Evolutionary conservation across 192 early-diverging fungal genomes (phyloP).

Genomic region (Allomyces javanicus): DNA sequence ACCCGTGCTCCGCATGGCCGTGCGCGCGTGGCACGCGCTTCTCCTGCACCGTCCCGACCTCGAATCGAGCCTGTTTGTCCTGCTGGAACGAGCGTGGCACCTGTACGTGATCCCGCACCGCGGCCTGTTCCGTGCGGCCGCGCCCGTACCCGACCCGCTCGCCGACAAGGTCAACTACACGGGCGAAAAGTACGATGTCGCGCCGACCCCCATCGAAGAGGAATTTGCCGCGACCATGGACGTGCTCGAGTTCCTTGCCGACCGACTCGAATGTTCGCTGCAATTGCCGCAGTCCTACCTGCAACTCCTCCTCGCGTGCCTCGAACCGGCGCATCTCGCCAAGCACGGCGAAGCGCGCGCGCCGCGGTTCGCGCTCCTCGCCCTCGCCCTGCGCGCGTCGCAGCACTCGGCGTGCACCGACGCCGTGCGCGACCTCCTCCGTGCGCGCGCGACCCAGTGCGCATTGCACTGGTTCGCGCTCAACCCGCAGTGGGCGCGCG

Average conservation of each 20-base stretch:
- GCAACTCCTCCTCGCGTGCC: neutral
- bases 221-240: neutral
- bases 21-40: neutral
- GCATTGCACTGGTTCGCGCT: conserved; percentile 1
- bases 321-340: neutral
- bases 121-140: neutral
- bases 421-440: neutral
- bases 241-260: neutral
- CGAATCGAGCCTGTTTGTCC: neutral
- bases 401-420: neutral
- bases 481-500: neutral
- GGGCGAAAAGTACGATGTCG: neutral
- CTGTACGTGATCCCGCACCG: neutral
- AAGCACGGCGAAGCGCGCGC: neutral
- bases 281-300: neutral
- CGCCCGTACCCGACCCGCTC: neutral
- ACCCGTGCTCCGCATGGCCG: neutral
- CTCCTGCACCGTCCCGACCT: neutral
- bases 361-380: neutral
- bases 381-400: neutral
- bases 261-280: neutral
- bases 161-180: neutral
- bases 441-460: neutral
- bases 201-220: neutral
- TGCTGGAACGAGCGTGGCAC: neutral